Evolutionary conservation across 164 flowering plant species (phyloP), one percentile per base, ranked within the genome.

Genomic region (Hamamelis virginiana): DNA sequence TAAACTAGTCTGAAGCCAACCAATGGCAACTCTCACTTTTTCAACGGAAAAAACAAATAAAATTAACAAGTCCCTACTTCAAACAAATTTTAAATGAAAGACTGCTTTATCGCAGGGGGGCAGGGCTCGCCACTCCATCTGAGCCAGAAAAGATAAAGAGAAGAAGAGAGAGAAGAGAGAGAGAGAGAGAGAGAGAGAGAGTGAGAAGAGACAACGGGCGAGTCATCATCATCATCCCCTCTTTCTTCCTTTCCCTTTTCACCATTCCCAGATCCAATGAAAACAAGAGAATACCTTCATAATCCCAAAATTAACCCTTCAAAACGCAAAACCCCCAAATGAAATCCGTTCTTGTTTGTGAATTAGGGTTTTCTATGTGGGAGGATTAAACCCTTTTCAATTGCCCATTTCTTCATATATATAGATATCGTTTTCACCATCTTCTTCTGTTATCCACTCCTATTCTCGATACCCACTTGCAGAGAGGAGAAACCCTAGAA

Each of bases 261-360:
- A 2, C 41, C 41, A 2, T 33, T 33, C 41, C 6, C 56, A 45
- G 62, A 64, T 45, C 68, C 46, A 33, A 61, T 58, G 66, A 66
- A 26, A 66, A 51, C 25, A 26, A 72, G 22, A 22, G 18, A 65
- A 61, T 8, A 59, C 41, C 21, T 43, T 28, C 64, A 27, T 22
- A 58, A 50, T 2, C 6, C 41, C 41, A 33, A 33, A 2, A 50
- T 50, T 15, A 50, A 50, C 6, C 53, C 18, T 1, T 16, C 6
- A n/a, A 50, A n/a, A 50, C 41, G 6, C 41, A 8, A 50, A 16
- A 6, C 5, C 53, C n/a, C n/a, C n/a, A 16, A 50, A 50, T 50
- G 53, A 12, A 50, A 50, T 5, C 53, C 53, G 5, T 4, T 16
- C n/a, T 50, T 5, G 5, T 5, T 8, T 50, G 6, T n/a, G 1